Percentiles rank a stretch among this genome's conserved stretches.
Conservation (phyloP, 129 eudicot species). For the Lonicera japonica region DNA sequence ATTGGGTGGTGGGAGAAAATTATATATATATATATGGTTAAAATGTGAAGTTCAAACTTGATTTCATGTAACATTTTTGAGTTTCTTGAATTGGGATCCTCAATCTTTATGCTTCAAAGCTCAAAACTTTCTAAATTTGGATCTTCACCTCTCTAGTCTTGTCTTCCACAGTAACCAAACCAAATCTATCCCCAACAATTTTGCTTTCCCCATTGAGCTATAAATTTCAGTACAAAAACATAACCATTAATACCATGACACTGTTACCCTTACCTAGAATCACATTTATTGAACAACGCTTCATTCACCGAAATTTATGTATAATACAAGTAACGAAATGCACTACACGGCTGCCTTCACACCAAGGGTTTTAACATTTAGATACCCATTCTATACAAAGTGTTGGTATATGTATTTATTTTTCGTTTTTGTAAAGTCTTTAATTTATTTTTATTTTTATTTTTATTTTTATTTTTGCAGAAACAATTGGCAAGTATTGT, state of each 20-base stretch:
- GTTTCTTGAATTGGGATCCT: constrained; percentile 46
- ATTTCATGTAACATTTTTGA: constrained; percentile 47
- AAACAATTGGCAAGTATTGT: constrained; percentile 88
- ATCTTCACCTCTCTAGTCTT: constrained; percentile 54
- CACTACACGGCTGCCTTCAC: too few species aligned
- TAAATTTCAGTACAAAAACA: constrained; percentile 13
- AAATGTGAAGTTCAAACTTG: constrained; percentile 20
- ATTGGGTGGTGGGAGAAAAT: too few species aligned
- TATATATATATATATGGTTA: background rate
- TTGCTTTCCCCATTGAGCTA: constrained; percentile 50
- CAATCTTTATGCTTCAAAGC: constrained; percentile 30
- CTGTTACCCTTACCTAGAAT: constrained; percentile 22
- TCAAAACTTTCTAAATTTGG: constrained; percentile 53
- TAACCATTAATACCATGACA: constrained; percentile 15
- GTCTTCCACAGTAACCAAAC: constrained; percentile 66
- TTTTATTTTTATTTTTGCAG: constrained; percentile 35
- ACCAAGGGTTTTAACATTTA: constrained; percentile 5
- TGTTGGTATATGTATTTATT: too few species aligned
- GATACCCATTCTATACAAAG: background rate
- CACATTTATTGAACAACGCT: too few species aligned
- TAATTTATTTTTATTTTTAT: background rate
- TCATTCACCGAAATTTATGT: too few species aligned
- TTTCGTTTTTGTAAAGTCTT: background rate
- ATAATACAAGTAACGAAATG: too few species aligned
- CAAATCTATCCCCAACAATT: constrained; percentile 31